Evolutionary conservation across 352 stramenopile genomes (phyloP).

Genomic region (Globisporangium solare): DNA sequence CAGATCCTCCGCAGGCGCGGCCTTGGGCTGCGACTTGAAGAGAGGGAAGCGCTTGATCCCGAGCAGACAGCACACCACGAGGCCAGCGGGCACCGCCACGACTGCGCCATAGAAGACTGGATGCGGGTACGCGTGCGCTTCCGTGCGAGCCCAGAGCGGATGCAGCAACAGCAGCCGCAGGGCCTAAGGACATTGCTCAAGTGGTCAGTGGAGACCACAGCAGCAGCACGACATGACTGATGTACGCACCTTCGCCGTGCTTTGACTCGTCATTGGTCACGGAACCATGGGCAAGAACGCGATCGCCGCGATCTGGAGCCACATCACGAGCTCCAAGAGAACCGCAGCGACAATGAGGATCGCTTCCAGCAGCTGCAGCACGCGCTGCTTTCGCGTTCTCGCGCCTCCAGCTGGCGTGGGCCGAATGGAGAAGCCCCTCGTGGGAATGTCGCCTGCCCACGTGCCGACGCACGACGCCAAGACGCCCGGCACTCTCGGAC

Average conservation of each 20-base stretch:
- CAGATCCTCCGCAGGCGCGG: slow-evolving; percentile 35
- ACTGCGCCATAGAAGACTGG: slow-evolving; percentile 36
- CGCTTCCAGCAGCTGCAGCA: slow-evolving; percentile 23
- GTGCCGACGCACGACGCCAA: slow-evolving; percentile 20
- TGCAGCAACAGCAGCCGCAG: slow-evolving; percentile 37
- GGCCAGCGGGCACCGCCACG: slow-evolving; percentile 28
- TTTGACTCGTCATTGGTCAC: slow-evolving; percentile 32
- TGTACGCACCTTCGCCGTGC: slow-evolving; percentile 21
- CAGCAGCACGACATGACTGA: neutral
- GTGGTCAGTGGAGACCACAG: neutral
- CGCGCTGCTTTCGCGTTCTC: slow-evolving; percentile 13
- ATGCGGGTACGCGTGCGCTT: slow-evolving; percentile 27
- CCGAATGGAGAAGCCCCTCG: slow-evolving; percentile 22
- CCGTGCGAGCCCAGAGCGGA: slow-evolving; percentile 41
- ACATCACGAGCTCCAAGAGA: slow-evolving; percentile 39
- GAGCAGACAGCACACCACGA: slow-evolving; percentile 26
- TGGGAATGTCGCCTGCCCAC: slow-evolving; percentile 27
- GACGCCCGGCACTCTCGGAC: neutral
- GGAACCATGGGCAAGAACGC: slow-evolving; percentile 48
- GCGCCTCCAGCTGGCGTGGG: neutral
- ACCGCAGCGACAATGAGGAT: slow-evolving; percentile 24
- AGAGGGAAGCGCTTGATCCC: slow-evolving; percentile 50
- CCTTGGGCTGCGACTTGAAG: slow-evolving; percentile 57
- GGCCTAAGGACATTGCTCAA: slow-evolving; percentile 10
- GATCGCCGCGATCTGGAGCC: slow-evolving; percentile 42